Percentiles rank a stretch among this genome's conserved stretches.
phyloP scores from a whole-genome alignment of 2,329 filamentous ascomycete genomes.

The Cytospora mali region DNA sequence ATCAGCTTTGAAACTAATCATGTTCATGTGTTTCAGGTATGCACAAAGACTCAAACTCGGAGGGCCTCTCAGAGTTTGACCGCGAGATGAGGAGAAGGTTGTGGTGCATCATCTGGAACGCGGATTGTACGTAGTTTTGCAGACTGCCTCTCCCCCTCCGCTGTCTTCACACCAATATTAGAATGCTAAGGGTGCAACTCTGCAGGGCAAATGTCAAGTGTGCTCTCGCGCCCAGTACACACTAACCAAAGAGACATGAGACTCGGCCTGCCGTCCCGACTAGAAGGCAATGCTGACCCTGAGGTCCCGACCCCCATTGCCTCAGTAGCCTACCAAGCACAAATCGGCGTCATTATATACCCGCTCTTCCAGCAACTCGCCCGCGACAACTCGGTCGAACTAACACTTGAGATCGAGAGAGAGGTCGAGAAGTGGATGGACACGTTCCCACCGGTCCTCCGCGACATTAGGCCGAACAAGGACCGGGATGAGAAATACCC shows the following conservation, averaged over 20 bases:
- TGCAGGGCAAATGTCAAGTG: constrained; percentile 14
- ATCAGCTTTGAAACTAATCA: not conserved
- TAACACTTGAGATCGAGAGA: constrained; percentile 25
- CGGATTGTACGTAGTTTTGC: constrained; percentile 2
- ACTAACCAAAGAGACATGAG: constrained; percentile 7
- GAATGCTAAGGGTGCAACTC: not conserved
- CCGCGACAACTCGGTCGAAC: not conserved
- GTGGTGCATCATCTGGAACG: constrained; percentile 17
- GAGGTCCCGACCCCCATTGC: constrained; percentile 7
- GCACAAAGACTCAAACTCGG: constrained; percentile 2
- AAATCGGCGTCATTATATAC: constrained; percentile 8
- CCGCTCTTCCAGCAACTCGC: constrained; percentile 4
- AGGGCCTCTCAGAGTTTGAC: constrained; percentile 2
- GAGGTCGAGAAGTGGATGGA: constrained; percentile 28
- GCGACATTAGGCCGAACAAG: constrained; percentile 30
- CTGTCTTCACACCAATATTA: not conserved
- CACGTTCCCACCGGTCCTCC: constrained; percentile 31
- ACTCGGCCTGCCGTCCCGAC: constrained; percentile 8
- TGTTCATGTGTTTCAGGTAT: not conserved
- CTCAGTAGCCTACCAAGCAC: constrained; percentile 7
- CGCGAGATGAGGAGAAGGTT: constrained; percentile 5
- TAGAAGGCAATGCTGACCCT: constrained; percentile 6
- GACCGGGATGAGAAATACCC: constrained; percentile 33
- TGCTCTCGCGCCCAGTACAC: constrained; percentile 6
- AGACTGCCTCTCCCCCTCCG: too few species aligned